phyloP scores from a whole-genome alignment of 331 rosid genomes.

The Malus hybrid region DNA sequence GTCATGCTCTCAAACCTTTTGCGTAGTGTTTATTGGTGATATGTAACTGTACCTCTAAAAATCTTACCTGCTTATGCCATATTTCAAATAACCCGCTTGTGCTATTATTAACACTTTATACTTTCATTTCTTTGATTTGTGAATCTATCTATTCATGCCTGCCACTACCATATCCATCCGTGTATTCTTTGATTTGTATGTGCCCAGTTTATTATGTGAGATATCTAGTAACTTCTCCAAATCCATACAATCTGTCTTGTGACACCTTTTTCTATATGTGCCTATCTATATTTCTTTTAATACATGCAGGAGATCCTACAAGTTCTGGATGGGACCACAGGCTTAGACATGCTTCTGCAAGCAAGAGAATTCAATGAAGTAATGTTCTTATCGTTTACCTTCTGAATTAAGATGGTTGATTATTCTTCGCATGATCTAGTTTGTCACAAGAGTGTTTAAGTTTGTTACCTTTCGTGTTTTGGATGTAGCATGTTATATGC shows the following conservation, averaged over 20 bases:
- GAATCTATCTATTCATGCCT: neutral
- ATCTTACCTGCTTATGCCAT: neutral
- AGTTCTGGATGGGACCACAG: constrained; percentile 95
- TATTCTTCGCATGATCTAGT: neutral
- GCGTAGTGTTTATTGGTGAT: neutral
- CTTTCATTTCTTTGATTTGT: neutral
- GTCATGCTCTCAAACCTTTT: neutral
- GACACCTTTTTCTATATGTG: neutral
- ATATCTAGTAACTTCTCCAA: neutral
- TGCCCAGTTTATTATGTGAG: neutral
- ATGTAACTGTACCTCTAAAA: neutral
- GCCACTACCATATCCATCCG: neutral
- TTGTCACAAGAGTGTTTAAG: neutral
- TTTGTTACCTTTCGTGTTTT: neutral
- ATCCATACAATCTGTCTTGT: neutral
- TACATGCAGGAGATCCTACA: constrained; percentile 77
- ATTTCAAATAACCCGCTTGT: neutral
- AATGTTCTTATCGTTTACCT: constrained; percentile 17
- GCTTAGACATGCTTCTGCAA: constrained; percentile 96
- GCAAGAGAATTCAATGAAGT: constrained; percentile 94
- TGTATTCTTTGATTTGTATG: neutral
- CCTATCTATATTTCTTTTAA: neutral
- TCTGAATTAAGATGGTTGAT: neutral
- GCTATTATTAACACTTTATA: too few relatives aligned
- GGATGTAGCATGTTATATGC: neutral